Evolutionary conservation across 208 protist species (phyloP).

Genomic region (Trichomonas tenax): DNA sequence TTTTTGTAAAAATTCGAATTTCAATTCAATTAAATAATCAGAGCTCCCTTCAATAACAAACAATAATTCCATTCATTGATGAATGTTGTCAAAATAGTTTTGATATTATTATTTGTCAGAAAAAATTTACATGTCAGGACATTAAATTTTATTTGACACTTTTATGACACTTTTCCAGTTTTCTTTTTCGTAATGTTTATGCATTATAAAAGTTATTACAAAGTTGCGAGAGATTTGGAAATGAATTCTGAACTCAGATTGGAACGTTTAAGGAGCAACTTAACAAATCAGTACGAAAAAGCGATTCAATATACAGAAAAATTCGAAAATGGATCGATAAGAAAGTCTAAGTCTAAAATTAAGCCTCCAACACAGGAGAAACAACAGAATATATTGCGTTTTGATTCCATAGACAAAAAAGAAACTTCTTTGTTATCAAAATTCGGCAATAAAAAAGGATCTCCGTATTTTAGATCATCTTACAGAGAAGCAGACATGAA

Average conservation of each 20-base stretch:
- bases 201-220: background rate
- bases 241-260: background rate
- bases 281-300: background rate
- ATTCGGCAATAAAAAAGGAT: background rate
- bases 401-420: background rate
- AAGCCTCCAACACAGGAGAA: background rate
- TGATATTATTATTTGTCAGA: too few species aligned
- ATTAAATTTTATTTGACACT: too few species aligned
- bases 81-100: too few species aligned
- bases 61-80: too few species aligned
- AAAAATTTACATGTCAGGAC: too few species aligned
- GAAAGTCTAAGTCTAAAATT: background rate
- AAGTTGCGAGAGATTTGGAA: background rate
- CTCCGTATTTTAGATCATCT: background rate
- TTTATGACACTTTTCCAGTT: background rate
- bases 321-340: background rate
- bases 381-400: background rate
- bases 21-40: too few species aligned
- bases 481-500: background rate
- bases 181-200: background rate
- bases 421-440: background rate
- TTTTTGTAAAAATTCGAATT: too few species aligned
- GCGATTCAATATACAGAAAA: background rate
- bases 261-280: background rate
- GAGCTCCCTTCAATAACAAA: too few species aligned